Percentiles rank a stretch among this genome's conserved stretches.
Conservation (phyloP, 305 asterid genomes). For the Striga hermonthica region DNA sequence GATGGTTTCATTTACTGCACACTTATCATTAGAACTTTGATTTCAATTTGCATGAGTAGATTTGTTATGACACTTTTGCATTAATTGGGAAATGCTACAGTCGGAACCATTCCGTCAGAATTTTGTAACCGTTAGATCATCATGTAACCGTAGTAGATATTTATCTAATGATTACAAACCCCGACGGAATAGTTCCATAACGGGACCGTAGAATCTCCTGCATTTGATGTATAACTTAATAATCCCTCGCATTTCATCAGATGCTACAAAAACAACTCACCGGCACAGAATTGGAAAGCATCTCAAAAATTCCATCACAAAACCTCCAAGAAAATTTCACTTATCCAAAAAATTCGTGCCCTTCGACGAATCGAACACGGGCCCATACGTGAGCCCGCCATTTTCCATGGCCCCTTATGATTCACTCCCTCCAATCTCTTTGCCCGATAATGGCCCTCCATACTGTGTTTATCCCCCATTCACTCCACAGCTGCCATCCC, state of each 20-base stretch:
- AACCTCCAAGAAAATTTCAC: conserved; percentile 25
- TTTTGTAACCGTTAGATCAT: too few relatives aligned
- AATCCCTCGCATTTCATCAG: conserved; percentile 28
- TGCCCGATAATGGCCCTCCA: conserved; percentile 59
- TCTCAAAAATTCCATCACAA: conserved; percentile 33
- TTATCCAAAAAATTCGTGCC: conserved; percentile 37
- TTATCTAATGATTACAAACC: too few relatives aligned
- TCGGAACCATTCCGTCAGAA: too few relatives aligned
- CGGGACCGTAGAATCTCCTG: too few relatives aligned
- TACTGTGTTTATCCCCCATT: conserved; percentile 57
- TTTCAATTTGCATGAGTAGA: too few relatives aligned
- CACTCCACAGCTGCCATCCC: conserved; percentile 44
- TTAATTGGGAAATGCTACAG: too few relatives aligned
- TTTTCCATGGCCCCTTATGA: conserved; percentile 72
- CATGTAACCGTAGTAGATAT: too few relatives aligned
- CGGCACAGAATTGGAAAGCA: conserved; percentile 23
- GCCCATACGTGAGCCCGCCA: conserved; percentile 63
- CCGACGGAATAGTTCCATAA: too few relatives aligned
- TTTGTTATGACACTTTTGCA: too few relatives aligned
- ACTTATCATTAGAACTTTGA: too few relatives aligned
- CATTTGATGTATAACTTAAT: too few relatives aligned
- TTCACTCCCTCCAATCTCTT: conserved; percentile 65
- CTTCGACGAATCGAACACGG: conserved; percentile 47
- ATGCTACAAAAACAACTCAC: conserved; percentile 42
- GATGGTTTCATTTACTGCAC: too few relatives aligned